Base-by-base conservation (phyloP, 2,329 filamentous ascomycete species). In the Septoria linicola region DNA sequence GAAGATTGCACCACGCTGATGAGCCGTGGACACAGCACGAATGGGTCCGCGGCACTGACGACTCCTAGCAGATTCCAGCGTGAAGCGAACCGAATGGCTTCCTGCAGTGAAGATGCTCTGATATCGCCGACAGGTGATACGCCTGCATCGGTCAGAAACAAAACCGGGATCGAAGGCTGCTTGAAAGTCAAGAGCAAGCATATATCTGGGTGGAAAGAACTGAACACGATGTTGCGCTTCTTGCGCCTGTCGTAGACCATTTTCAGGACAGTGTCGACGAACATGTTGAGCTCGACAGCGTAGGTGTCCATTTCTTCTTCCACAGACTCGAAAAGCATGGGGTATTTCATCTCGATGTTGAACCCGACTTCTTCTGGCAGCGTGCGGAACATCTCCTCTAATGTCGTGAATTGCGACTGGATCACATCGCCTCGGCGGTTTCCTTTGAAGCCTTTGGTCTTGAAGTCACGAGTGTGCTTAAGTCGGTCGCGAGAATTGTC, bases 321-420 rank as follows among this genome's bases (percentile, higher is more conserved):
- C 70, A 96, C 89, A 52, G 84, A 89, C 76, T 99, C 95, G 68
- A 92, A 87, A 35, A 99, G 81, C 91, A 97, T 97, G 4, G 93
- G 93, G 68, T 99, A 99, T 73, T 99, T 97, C 80, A 99, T 88
- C 75, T 99, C 93, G 61, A 99, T 95, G 71, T 99, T 97, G 79
- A 99, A 99, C 11, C 93, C 91, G 17, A 95, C 87, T 11, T 82
- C 78, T 57, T 87, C 80, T 0, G 90, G 89, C 0, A 99, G 75
- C 66, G 91, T 85, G 63, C 82, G 81, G 73, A 99, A 96, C 68
- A 97, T 84, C 56, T 96, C 89, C 69, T 96, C 90, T 3, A 99
- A 77, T 0, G 93, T 99, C 6, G 92, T 91, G 72, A 99, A 99
- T 0, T 92, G 90, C 0, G 88, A 89, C 68, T 97, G 92, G 63